Conservation (phyloP, 225 moss, liverwort and hornwort genomes). For the Physcomitrium patens region DNA sequence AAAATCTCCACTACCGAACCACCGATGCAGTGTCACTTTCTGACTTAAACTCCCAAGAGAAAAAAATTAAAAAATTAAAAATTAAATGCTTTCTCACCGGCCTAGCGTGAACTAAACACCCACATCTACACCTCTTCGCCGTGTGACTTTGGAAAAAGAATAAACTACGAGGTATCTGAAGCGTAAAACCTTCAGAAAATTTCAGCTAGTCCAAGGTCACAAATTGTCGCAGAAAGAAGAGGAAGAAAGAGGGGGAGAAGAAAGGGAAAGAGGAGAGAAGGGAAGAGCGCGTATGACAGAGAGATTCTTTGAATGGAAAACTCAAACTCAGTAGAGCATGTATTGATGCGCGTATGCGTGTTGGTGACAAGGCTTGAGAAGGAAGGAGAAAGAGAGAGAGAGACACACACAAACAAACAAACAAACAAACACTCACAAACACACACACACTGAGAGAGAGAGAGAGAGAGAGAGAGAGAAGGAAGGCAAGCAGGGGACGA, state of each 20-base stretch:
- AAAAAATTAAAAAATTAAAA: no score
- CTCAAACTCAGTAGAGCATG: not conserved
- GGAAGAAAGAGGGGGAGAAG: not conserved
- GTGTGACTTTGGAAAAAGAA: no score
- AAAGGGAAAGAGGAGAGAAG: not conserved
- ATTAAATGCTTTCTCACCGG: no score
- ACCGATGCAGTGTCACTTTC: not conserved
- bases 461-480: not conserved
- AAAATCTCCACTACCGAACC: not conserved
- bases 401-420: conserved; percentile 3
- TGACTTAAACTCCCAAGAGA: not conserved
- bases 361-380: not conserved
- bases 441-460: not conserved
- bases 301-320: conserved; percentile 13
- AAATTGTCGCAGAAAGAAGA: not conserved
- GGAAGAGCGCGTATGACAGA: not conserved
- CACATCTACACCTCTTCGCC: no score
- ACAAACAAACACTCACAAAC: not conserved
- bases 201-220: no score
- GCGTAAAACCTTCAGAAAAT: no score
- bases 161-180: no score
- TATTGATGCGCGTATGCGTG: not conserved
- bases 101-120: no score
- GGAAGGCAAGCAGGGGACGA: not conserved
- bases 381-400: no score